These are phyloP conservation scores for sorghum (Sorghum bicolor) DNA, from an alignment of 176 grass and related monocot genomes.

Conservation along the genomic window Sorghum_bicolor_NCBIv3 NC_012870.2:78926501-78927000, in stretches of 20 bases:
- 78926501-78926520: conserved; percentile 58
- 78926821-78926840: background rate
- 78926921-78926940: conserved; percentile 32
- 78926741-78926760: background rate
- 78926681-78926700: conserved; percentile 5
- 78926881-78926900: background rate
- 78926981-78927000: conserved; percentile 48
- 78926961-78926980: conserved; percentile 49
- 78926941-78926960: conserved; percentile 50
- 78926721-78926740: background rate
- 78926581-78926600: conserved; percentile 24
- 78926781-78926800: background rate
- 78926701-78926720: conserved; percentile 2
- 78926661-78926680: background rate
- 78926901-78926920: conserved; percentile 33
- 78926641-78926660: conserved; percentile 8
- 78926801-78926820: background rate
- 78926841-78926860: background rate
- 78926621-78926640: conserved; percentile 20
- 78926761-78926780: background rate
- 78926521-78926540: conserved; percentile 25
- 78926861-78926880: background rate
- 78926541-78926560: background rate
- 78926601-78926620: conserved; percentile 8
- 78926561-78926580: background rate